Evolutionary conservation across 2,329 filamentous ascomycete genomes (phyloP).

Genomic region (Trichophyton mentagrophytes): DNA sequence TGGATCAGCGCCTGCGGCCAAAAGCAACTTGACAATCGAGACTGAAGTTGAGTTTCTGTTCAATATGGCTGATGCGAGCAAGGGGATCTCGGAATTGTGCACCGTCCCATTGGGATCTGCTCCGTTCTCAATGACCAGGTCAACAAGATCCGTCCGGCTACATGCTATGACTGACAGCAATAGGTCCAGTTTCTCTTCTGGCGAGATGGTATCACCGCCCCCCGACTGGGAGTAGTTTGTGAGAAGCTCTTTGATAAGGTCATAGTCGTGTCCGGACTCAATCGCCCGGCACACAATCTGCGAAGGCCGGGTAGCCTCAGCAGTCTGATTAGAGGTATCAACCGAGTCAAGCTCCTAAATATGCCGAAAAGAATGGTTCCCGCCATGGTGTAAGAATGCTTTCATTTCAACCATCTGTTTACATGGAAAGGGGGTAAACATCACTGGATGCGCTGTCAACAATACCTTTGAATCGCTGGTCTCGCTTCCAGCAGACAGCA

Average conservation of each 20-base stretch:
- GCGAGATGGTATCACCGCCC: constrained; percentile 2
- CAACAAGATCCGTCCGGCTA: constrained; percentile 8
- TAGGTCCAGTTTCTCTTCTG: constrained; percentile 7
- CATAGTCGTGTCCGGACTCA: not conserved
- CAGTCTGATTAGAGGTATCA: not conserved
- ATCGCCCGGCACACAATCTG: constrained; percentile 8
- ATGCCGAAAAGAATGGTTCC: no score
- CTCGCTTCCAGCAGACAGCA: not conserved
- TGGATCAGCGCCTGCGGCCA: constrained; percentile 10
- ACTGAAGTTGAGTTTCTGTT: constrained; percentile 5
- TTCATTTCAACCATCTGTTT: not conserved
- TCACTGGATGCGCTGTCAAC: not conserved
- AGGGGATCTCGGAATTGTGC: constrained; percentile 5
- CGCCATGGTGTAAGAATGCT: not conserved
- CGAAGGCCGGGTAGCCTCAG: not conserved
- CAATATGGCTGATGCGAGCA: constrained; percentile 10
- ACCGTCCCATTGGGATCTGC: constrained; percentile 11
- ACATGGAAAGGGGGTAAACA: not conserved
- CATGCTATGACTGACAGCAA: constrained; percentile 9
- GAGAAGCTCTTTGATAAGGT: constrained; percentile 8
- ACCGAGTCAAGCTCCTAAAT: not conserved
- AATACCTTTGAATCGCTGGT: constrained; percentile 1
- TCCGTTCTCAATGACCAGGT: constrained; percentile 10
- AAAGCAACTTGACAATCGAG: constrained; percentile 7
- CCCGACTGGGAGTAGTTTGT: not conserved